Evolutionary conservation across 1,139 yeast species (phyloP).

Genomic region (Candida gigantensis): DNA sequence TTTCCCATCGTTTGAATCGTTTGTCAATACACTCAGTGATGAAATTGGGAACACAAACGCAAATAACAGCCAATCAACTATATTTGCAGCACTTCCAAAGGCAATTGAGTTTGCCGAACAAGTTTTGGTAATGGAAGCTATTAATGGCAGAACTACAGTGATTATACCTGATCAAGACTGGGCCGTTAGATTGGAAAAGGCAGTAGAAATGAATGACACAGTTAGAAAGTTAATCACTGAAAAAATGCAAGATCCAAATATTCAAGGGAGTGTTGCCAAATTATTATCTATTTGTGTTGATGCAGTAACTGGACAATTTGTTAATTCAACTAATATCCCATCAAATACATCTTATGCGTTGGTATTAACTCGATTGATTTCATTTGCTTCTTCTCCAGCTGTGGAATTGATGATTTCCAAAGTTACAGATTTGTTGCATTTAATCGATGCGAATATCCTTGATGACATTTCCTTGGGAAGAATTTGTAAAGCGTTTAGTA

Average conservation of each 20-base stretch:
- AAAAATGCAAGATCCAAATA: slow-evolving; percentile 22
- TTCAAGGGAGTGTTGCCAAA: slow-evolving; percentile 18
- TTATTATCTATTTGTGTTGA: slow-evolving; percentile 27
- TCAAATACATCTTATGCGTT: slow-evolving; percentile 27
- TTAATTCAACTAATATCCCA: slow-evolving; percentile 15
- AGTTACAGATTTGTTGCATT: slow-evolving; percentile 21
- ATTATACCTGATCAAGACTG: slow-evolving; percentile 74
- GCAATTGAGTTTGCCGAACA: slow-evolving; percentile 53
- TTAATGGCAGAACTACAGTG: slow-evolving; percentile 52
- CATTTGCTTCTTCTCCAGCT: slow-evolving; percentile 36
- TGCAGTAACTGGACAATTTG: slow-evolving; percentile 29
- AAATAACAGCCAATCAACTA: slow-evolving; percentile 19
- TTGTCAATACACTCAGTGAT: slow-evolving; percentile 28
- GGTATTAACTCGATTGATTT: slow-evolving; percentile 32
- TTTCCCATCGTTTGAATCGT: slow-evolving; percentile 47
- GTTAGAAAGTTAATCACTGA: slow-evolving; percentile 43
- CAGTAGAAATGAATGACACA: slow-evolving; percentile 59
- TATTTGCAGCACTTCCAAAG: slow-evolving; percentile 33
- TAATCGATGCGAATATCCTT: slow-evolving; percentile 25
- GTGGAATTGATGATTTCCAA: slow-evolving; percentile 24
- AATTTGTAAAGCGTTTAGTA: slow-evolving; percentile 54
- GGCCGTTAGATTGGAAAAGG: slow-evolving; percentile 71
- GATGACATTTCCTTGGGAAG: slow-evolving; percentile 37
- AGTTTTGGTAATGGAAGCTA: slow-evolving; percentile 65
- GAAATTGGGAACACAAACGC: slow-evolving; percentile 24